Conservation (phyloP, 2,329 filamentous ascomycete species). For the Fusarium irregulare region DNA sequence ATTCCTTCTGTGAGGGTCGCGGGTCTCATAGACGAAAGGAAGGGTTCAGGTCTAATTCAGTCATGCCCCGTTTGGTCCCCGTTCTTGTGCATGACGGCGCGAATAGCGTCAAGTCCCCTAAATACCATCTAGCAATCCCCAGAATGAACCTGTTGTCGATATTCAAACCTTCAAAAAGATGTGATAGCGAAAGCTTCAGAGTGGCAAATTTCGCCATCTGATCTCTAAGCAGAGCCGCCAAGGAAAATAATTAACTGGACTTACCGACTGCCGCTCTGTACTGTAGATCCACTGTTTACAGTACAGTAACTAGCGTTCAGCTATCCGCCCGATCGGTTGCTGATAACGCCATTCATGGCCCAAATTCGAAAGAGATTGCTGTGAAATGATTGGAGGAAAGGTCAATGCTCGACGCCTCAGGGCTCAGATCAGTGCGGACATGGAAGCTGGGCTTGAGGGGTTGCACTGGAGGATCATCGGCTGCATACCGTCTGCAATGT, state of each 20-base stretch:
- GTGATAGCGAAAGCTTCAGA: conserved; percentile 4
- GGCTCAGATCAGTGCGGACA: conserved; percentile 33
- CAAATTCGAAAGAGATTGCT: conserved; percentile 42
- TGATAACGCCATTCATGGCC: conserved; percentile 45
- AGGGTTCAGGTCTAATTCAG: conserved; percentile 14
- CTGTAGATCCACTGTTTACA: conserved; percentile 34
- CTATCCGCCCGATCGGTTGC: conserved; percentile 42
- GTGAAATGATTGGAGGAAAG: conserved; percentile 30
- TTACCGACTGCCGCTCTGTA: conserved; percentile 41
- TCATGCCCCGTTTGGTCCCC: conserved; percentile 33
- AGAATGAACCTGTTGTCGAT: neutral
- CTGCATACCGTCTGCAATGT: neutral
- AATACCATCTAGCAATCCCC: neutral
- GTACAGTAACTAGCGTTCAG: conserved; percentile 2
- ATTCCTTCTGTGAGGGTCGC: conserved; percentile 21
- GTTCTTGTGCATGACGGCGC: conserved; percentile 32
- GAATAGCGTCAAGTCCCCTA: conserved; percentile 13
- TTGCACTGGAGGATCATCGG: neutral
- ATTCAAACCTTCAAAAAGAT: neutral
- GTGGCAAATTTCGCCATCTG: conserved; percentile 35
- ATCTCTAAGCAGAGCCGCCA: conserved; percentile 29
- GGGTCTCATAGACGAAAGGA: neutral
- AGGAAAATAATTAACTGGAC: conserved; percentile 1
- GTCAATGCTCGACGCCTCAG: conserved; percentile 10
- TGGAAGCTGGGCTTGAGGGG: neutral